phyloP scores from a whole-genome alignment of 495 filamentous ascomycete genomes.

The Penicillium coprophilum region DNA sequence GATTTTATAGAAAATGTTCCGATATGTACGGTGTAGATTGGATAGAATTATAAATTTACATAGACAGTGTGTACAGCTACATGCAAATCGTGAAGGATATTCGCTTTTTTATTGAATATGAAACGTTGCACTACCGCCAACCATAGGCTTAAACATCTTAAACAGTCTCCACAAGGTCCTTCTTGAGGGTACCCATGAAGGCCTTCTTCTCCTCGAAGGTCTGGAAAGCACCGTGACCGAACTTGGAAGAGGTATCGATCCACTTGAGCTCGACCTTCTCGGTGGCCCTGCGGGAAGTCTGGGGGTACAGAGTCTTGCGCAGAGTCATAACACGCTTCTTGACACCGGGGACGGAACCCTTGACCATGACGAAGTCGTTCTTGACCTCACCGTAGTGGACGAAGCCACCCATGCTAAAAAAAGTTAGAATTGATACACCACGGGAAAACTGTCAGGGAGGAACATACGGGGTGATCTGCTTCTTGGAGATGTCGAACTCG shows the following conservation, averaged over 20 bases:
- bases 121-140: slow-evolving; percentile 44
- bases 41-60: not conserved
- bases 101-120: slow-evolving; percentile 51
- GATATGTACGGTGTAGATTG: not conserved
- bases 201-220: slow-evolving; percentile 97
- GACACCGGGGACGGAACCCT: slow-evolving; percentile 95
- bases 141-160: slow-evolving; percentile 58
- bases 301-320: slow-evolving; percentile 97
- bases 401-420: slow-evolving; percentile 88
- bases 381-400: slow-evolving; percentile 99
- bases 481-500: slow-evolving; percentile 96
- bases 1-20: not conserved
- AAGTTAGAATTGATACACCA: slow-evolving; percentile 30
- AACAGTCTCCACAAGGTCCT: slow-evolving; percentile 77
- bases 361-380: slow-evolving; percentile 98
- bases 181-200: slow-evolving; percentile 98
- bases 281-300: slow-evolving; percentile 89
- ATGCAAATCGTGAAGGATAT: slow-evolving; percentile 34
- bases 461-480: slow-evolving; percentile 98
- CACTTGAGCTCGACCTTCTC: slow-evolving; percentile 99
- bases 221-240: slow-evolving; percentile 99
- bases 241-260: slow-evolving; percentile 99
- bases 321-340: slow-evolving; percentile 99
- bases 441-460: not conserved
- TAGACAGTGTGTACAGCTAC: slow-evolving; percentile 12